Conservation (phyloP, 495 filamentous ascomycete genomes). For the Daldinia caldariorum region DNA sequence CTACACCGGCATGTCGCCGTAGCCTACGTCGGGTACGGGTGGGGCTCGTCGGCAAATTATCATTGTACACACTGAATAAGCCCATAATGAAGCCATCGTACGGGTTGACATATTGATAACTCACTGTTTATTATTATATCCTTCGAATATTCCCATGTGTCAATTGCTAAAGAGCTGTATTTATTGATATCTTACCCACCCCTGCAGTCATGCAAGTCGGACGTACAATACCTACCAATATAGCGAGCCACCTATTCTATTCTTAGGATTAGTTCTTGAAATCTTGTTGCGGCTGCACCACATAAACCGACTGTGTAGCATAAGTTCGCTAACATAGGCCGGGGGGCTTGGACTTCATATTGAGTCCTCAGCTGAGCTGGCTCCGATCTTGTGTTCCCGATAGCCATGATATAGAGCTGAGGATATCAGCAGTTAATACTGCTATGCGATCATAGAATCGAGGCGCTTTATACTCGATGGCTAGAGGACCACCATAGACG, state of each 20-base stretch:
- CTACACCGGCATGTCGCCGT: not conserved
- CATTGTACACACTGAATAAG: not conserved
- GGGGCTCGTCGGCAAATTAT: not conserved
- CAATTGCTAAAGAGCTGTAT: not conserved
- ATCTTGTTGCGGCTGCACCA: not conserved
- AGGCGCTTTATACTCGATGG: constrained; percentile 44
- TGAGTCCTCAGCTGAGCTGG: not conserved
- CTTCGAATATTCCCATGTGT: not conserved
- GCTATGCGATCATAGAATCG: constrained; percentile 51
- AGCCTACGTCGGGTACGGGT: not conserved
- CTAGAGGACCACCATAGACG: constrained; percentile 48
- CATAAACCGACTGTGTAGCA: constrained; percentile 19
- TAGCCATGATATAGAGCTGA: constrained; percentile 55
- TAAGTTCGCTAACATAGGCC: constrained; percentile 4
- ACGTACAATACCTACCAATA: not conserved
- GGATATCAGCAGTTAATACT: constrained; percentile 44
- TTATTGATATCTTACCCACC: not conserved
- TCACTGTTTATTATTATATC: not conserved
- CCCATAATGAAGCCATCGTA: not conserved
- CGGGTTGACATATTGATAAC: not conserved
- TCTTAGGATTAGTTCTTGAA: not conserved
- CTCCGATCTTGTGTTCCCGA: not conserved
- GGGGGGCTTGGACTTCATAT: constrained; percentile 1
- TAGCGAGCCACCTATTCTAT: not conserved
- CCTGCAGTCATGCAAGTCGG: no score